Evolutionary conservation across 306 rosid genomes (phyloP), one percentile per base, ranked within the genome.

Genomic region (Malus sieversii): DNA sequence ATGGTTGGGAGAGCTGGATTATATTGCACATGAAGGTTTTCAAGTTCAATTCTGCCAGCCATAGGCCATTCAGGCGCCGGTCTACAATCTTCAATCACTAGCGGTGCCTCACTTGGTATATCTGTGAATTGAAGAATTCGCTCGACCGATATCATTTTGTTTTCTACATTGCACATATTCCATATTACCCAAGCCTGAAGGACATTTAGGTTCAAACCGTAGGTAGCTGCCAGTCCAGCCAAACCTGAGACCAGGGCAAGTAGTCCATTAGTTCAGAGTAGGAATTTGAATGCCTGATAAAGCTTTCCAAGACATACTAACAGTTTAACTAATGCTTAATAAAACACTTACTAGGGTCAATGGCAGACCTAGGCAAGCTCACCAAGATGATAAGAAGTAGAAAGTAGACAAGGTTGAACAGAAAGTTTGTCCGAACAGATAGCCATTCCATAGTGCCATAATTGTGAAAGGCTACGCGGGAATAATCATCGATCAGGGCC

Each of bases 91-190:
- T 80, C 80, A 12, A 80, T 75, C 29, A 80, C 83, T 2, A 75
- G 66, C 14, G 80, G 80, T 69, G 83, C 80, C 76, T 80, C 83
- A 63, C 77, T 70, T 51, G 71, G 80, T 46, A 80, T 52, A 42
- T 46, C 63, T 19, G 72, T 68, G 72, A 27, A 63, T 33, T 81
- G 80, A 33, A 81, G 67, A 25, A 81, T 70, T 66, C 84, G 76
- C 71, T 81, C 84, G 6, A 81, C 80, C 27, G 84, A 81, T 35
- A 81, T 75, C 63, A 75, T 81, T 27, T 75, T 75, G 77, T 75
- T 81, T 55, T 81, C 84, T 59, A 75, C 69, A 18, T 71, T 75
- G 72, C 80, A 75, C 25, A 75, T 60, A 23, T 64, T 75, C 84
- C 84, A 81, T 70, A 75, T 70, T 8, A 81, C 69, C 80, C 80